phyloP scores from a whole-genome alignment of 2,329 filamentous ascomycete species.

The Neonectria punicea region DNA sequence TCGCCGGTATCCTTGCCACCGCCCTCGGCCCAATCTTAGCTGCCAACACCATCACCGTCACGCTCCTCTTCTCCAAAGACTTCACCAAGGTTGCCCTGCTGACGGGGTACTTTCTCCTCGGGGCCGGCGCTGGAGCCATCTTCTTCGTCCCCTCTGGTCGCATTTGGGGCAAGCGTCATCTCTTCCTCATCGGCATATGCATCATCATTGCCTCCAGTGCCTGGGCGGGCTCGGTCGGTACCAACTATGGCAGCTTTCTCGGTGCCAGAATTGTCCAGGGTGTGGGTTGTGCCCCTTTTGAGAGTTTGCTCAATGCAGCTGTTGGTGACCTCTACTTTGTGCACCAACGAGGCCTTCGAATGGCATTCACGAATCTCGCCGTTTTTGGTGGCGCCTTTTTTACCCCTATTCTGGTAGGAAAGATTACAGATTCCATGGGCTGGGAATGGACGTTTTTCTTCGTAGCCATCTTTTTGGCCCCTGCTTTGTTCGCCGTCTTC shows the following conservation, averaged over 20 bases:
- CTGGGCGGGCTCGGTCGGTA: conserved; percentile 79
- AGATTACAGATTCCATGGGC: conserved; percentile 79
- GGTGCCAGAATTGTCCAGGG: conserved; percentile 88
- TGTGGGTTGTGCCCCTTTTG: conserved; percentile 86
- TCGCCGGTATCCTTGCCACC: conserved; percentile 84
- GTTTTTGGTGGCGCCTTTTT: conserved; percentile 68
- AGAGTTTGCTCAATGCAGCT: conserved; percentile 87
- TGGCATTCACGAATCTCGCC: conserved; percentile 78
- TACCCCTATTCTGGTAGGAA: conserved; percentile 90
- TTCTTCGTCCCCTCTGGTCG: conserved; percentile 88
- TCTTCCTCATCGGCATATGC: conserved; percentile 81
- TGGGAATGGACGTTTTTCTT: conserved; percentile 93
- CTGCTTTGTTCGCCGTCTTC: conserved; percentile 75
- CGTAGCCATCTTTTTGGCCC: conserved; percentile 83
- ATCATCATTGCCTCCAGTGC: conserved; percentile 78
- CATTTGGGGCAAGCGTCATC: conserved; percentile 92
- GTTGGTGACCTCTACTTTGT: conserved; percentile 94
- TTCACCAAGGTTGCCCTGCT: conserved; percentile 84
- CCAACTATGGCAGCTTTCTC: conserved; percentile 76
- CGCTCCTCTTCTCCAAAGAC: conserved; percentile 69
- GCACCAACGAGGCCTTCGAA: conserved; percentile 83
- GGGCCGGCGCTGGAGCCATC: conserved; percentile 82
- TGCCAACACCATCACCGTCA: conserved; percentile 84
- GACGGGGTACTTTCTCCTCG: conserved; percentile 88
- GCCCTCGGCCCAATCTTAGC: conserved; percentile 88